phyloP scores from a whole-genome alignment of 768 basidiomycete genomes.

The Lepiota venenata region DNA sequence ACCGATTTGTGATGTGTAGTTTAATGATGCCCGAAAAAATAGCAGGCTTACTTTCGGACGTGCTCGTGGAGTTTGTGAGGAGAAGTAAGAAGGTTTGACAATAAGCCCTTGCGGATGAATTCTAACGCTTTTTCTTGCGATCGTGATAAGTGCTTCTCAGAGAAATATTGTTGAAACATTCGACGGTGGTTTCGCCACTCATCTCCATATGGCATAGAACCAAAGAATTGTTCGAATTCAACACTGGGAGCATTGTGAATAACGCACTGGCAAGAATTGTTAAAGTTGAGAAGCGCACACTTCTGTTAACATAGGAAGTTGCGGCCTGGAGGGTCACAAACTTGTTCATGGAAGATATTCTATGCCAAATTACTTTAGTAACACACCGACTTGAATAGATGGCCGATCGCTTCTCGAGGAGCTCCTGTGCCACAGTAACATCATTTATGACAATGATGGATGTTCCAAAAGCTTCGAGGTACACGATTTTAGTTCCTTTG shows the following conservation, averaged over 20 bases:
- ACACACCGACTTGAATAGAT: conserved; percentile 9
- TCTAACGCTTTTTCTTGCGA: neutral
- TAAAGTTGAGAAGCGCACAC: neutral
- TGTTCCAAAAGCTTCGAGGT: neutral
- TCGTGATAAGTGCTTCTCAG: neutral
- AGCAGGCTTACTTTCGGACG: neutral
- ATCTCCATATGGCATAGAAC: conserved; percentile 21
- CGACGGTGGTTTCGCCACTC: conserved; percentile 21
- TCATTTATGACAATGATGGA: conserved; percentile 9
- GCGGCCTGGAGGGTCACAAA: neutral
- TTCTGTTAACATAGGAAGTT: neutral
- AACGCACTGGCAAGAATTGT: neutral
- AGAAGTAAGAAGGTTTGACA: neutral
- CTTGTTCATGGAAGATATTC: neutral
- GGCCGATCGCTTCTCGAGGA: conserved; percentile 12
- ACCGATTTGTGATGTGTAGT: too few species aligned
- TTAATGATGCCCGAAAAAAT: too few species aligned
- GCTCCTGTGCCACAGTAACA: conserved; percentile 2
- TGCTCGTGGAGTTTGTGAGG: conserved; percentile 1
- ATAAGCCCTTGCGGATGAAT: neutral
- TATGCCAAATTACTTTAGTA: neutral
- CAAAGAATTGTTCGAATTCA: neutral
- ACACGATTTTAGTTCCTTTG: conserved; percentile 10
- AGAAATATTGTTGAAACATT: conserved; percentile 24
- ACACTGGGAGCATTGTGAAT: neutral